Evolutionary conservation across 2,329 filamentous ascomycete species (phyloP).

Genomic region (Hypoxylon sp.): DNA sequence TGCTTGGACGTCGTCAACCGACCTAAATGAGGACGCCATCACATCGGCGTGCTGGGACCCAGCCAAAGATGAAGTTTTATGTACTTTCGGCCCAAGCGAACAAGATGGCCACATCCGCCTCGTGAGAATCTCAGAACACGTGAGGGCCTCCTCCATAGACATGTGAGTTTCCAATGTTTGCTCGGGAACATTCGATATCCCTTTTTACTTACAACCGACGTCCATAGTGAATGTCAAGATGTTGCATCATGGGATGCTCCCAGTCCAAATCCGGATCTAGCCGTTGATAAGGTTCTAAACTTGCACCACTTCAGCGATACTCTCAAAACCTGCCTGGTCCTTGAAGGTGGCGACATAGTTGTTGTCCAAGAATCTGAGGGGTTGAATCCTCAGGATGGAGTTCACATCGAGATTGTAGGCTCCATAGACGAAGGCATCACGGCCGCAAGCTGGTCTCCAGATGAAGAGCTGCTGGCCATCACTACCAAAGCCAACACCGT

Average conservation of each 20-base stretch:
- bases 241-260: conserved; percentile 93
- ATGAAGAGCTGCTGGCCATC: conserved; percentile 90
- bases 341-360: conserved; percentile 92
- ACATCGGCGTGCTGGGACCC: conserved; percentile 90
- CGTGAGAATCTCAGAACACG: conserved; percentile 65
- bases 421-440: conserved; percentile 93
- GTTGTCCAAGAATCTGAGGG: conserved; percentile 79
- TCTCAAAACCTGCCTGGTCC: conserved; percentile 81
- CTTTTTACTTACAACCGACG: conserved; percentile 44
- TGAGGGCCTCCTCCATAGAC: conserved; percentile 54
- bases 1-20: conserved; percentile 72
- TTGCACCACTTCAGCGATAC: conserved; percentile 90
- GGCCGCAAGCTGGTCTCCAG: conserved; percentile 92
- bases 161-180: conserved; percentile 57
- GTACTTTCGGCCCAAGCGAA: conserved; percentile 84
- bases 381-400: conserved; percentile 67
- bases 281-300: conserved; percentile 81
- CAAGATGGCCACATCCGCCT: conserved; percentile 81
- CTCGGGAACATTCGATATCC: conserved; percentile 33
- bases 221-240: conserved; percentile 57
- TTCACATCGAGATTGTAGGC: conserved; percentile 94
- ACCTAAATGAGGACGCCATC: conserved; percentile 66
- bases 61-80: conserved; percentile 81
- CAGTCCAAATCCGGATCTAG: conserved; percentile 81
- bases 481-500: conserved; percentile 84